Conservation (phyloP, 2,329 filamentous ascomycete genomes). For the Pseudogymnoascus sp. region DNA sequence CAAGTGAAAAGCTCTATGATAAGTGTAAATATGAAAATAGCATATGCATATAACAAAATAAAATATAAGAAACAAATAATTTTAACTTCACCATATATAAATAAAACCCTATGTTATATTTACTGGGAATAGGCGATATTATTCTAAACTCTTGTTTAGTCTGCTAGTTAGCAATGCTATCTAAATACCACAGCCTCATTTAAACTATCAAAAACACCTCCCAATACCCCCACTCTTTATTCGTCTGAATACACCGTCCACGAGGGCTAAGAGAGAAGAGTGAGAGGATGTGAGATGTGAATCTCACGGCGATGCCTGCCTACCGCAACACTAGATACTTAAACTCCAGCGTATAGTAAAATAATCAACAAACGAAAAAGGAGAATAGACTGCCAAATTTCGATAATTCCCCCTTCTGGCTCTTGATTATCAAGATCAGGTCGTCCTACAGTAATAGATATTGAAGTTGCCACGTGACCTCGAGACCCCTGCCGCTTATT, state of each 20-base stretch:
- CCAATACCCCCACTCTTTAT: background rate
- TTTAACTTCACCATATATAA: too few relatives aligned
- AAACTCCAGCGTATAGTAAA: too few relatives aligned
- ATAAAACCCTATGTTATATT: background rate
- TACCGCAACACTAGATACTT: background rate
- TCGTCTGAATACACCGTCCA: background rate
- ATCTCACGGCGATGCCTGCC: background rate
- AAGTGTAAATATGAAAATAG: background rate
- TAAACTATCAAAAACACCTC: background rate
- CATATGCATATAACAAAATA: too few relatives aligned
- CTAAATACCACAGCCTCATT: background rate
- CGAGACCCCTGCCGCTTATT: background rate
- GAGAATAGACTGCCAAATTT: background rate
- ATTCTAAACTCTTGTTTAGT: background rate
- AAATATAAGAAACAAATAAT: too few relatives aligned
- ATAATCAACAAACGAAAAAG: background rate
- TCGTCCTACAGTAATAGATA: background rate
- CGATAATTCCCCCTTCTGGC: background rate
- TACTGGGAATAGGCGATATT: background rate
- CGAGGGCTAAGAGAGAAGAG: background rate
- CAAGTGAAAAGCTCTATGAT: background rate
- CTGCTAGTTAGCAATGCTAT: background rate
- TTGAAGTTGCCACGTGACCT: background rate
- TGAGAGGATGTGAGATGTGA: background rate
- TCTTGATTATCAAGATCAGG: background rate